Evolutionary conservation across 2,329 filamentous ascomycete genomes (phyloP).

Genomic region (Ceratocystiopsis brevicomis): DNA sequence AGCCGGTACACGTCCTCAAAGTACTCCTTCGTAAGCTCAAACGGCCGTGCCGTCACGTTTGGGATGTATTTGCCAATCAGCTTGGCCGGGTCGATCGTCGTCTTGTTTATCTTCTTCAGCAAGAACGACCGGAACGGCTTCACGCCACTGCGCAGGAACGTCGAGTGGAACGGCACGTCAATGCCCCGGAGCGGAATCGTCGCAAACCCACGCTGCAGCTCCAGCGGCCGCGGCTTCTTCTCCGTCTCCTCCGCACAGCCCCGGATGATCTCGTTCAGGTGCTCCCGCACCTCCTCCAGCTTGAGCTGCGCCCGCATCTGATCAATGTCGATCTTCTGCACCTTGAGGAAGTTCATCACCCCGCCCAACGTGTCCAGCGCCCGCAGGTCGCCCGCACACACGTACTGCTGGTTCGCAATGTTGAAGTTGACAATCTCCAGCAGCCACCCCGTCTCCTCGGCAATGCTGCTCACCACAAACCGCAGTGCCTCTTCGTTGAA

Average conservation of each 20-base stretch:
- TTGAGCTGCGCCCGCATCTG: constrained; percentile 70
- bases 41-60: constrained; percentile 91
- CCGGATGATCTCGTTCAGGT: constrained; percentile 78
- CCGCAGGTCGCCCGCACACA: constrained; percentile 50
- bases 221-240: constrained; percentile 70
- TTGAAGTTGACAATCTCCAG: constrained; percentile 98
- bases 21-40: constrained; percentile 93
- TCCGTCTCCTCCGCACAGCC: constrained; percentile 75
- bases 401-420: constrained; percentile 59
- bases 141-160: constrained; percentile 91
- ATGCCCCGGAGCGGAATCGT: constrained; percentile 95
- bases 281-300: constrained; percentile 78
- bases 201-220: constrained; percentile 85
- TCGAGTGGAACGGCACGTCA: constrained; percentile 97
- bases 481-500: constrained; percentile 96
- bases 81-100: constrained; percentile 91
- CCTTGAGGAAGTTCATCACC: constrained; percentile 88
- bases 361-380: constrained; percentile 56
- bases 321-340: constrained; percentile 93
- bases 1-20: constrained; percentile 96
- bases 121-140: constrained; percentile 98
- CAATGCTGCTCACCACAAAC: constrained; percentile 89
- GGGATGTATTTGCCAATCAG: constrained; percentile 97
- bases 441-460: constrained; percentile 86
- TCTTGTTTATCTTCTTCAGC: constrained; percentile 99